Percentiles rank a stretch among this genome's conserved stretches.
Conservation (phyloP, 2,329 filamentous ascomycete genomes). For the Tympanopsis confertula region DNA sequence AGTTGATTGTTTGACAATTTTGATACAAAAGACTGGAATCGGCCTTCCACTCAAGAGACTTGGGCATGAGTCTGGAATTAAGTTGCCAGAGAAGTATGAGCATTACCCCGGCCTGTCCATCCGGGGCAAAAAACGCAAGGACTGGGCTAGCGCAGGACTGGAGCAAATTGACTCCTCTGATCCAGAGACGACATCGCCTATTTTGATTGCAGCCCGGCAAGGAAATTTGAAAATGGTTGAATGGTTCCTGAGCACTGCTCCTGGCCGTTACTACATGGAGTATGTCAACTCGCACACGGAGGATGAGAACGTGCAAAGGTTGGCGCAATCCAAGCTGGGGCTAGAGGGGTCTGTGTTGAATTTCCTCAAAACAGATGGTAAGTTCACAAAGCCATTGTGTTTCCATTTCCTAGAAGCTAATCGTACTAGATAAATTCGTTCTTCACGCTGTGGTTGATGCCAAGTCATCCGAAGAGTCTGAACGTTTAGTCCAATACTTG, state of each 20-base stretch:
- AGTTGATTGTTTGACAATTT: conserved; percentile 43
- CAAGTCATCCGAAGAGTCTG: conserved; percentile 22
- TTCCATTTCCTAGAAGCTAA: background rate
- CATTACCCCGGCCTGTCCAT: conserved; percentile 64
- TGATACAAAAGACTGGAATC: conserved; percentile 56
- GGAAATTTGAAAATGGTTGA: conserved; percentile 59
- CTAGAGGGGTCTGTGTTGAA: conserved; percentile 50
- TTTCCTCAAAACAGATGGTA: conserved; percentile 50
- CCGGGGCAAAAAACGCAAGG: conserved; percentile 59
- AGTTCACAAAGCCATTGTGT: conserved; percentile 14
- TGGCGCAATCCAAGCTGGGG: conserved; percentile 47
- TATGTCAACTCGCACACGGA: conserved; percentile 50
- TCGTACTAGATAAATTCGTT: conserved; percentile 39
- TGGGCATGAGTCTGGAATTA: conserved; percentile 51
- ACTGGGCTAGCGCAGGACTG: conserved; percentile 61
- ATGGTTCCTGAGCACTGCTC: conserved; percentile 66
- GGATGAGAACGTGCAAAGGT: conserved; percentile 48
- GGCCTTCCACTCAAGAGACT: conserved; percentile 60
- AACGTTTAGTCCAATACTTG: conserved; percentile 53
- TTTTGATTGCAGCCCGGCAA: conserved; percentile 42
- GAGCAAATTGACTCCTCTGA: conserved; percentile 25
- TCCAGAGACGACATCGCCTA: conserved; percentile 40
- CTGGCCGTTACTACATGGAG: conserved; percentile 54
- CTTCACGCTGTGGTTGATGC: conserved; percentile 56
- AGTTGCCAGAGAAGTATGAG: conserved; percentile 50